Percentiles rank a stretch among this genome's conserved stretches.
phyloP scores from a whole-genome alignment of 208 protist genomes.

The Leptomonas pyrrhocoris region DNA sequence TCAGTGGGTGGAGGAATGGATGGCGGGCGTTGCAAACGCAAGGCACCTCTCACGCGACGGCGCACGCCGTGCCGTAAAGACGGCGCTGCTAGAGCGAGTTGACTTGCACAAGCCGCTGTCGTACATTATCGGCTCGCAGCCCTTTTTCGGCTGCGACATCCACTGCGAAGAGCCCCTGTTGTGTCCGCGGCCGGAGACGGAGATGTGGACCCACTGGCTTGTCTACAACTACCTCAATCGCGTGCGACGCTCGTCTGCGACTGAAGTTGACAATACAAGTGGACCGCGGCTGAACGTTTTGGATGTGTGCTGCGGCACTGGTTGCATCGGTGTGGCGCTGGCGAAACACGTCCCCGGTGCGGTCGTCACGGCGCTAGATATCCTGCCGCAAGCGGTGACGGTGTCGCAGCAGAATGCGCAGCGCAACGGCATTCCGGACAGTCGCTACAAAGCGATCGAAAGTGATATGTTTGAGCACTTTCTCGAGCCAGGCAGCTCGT shows the following conservation, averaged over 20 bases:
- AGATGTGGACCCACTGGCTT: constrained; percentile 90
- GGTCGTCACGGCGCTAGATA: constrained; percentile 67
- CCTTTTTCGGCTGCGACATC: constrained; percentile 85
- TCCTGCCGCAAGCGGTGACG: constrained; percentile 57
- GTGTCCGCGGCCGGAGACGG: constrained; percentile 84
- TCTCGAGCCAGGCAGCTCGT: constrained; percentile 7
- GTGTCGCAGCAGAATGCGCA: constrained; percentile 57
- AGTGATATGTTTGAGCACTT: constrained; percentile 86
- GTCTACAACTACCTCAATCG: constrained; percentile 47
- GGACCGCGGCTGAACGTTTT: constrained; percentile 46
- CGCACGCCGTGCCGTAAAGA: constrained; percentile 62
- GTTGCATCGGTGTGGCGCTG: constrained; percentile 87
- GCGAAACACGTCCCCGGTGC: constrained; percentile 65
- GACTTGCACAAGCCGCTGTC: constrained; percentile 85
- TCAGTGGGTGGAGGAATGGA: constrained; percentile 83
- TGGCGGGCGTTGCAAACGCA: constrained; percentile 17
- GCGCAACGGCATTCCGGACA: constrained; percentile 55
- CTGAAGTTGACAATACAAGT: neutral
- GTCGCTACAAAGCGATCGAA: constrained; percentile 54
- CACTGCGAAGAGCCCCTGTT: constrained; percentile 69
- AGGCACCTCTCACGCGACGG: constrained; percentile 17
- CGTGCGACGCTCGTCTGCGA: neutral
- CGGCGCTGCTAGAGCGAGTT: constrained; percentile 71
- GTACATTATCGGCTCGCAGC: constrained; percentile 88
- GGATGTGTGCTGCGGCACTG: constrained; percentile 88